Percentiles rank a stretch among this genome's conserved stretches.
Conservation (phyloP, 257 asterid species). For the Solanum chiquidenum region DNA sequence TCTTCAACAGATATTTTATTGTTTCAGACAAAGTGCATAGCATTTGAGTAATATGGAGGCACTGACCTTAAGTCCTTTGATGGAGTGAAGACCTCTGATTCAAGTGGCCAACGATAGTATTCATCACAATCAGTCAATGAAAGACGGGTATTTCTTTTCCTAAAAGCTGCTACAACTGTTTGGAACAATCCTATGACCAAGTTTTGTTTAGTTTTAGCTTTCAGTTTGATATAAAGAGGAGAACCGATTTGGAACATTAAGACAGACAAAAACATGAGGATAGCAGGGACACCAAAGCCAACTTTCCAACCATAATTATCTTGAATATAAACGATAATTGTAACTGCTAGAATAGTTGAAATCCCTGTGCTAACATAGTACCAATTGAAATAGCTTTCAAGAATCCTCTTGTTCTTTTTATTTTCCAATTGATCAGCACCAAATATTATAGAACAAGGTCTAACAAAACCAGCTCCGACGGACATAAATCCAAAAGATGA, state of each 20-base stretch:
- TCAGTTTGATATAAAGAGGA: conserved; percentile 3
- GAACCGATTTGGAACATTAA: neutral
- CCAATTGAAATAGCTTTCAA: conserved; percentile 7
- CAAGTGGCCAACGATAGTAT: neutral
- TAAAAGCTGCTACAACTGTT: conserved; percentile 10
- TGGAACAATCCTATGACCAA: conserved; percentile 11
- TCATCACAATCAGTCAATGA: neutral
- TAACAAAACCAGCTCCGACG: conserved; percentile 6
- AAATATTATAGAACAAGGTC: conserved; percentile 16
- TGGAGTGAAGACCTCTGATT: neutral
- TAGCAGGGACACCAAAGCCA: conserved; percentile 9
- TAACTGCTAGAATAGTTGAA: conserved; percentile 7
- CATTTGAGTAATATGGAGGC: neutral
- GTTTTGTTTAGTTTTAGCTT: neutral
- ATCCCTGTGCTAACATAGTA: conserved; percentile 3
- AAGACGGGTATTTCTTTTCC: neutral
- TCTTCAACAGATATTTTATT: neutral
- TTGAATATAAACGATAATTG: conserved; percentile 8
- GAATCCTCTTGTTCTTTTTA: neutral
- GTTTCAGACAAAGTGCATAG: too few relatives aligned
- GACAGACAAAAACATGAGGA: conserved; percentile 10
- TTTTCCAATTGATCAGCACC: conserved; percentile 8
- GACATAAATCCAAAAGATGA: neutral
- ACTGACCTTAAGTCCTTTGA: conserved; percentile 7
- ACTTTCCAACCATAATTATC: conserved; percentile 13